These are phyloP conservation scores for Arabis hirsuta DNA, from an alignment of 345 rosid species.

Conservation along the genomic window DNA sequence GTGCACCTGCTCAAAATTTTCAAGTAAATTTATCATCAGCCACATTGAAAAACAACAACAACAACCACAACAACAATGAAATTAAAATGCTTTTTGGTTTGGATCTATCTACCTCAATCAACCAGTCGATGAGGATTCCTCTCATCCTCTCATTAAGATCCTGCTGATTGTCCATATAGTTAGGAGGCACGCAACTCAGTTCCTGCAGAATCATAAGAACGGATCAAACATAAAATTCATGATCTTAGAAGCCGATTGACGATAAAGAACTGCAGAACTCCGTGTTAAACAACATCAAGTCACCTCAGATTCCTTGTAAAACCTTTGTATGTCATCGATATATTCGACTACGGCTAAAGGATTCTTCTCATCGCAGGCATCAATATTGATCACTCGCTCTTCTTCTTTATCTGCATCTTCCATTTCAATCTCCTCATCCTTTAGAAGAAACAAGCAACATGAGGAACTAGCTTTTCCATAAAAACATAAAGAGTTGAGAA, in stretches of 20 bases:
- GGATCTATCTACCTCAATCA: conserved; percentile 68
- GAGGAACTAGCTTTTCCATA: conserved; percentile 5
- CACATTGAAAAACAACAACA: conserved; percentile 11
- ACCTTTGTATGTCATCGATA: conserved; percentile 63
- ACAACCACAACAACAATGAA: neutral
- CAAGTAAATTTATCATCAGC: neutral
- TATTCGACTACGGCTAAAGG: conserved; percentile 81
- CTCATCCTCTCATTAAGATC: conserved; percentile 93
- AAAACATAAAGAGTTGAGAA: neutral
- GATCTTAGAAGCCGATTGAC: neutral
- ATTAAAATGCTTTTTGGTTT: neutral
- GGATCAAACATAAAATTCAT: conserved; percentile 15
- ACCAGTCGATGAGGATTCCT: conserved; percentile 91
- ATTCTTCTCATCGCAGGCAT: conserved; percentile 63
- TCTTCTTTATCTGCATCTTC: conserved; percentile 61
- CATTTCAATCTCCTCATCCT: conserved; percentile 79
- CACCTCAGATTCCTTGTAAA: conserved; percentile 44
- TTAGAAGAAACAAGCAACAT: conserved; percentile 27
- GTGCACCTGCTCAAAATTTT: conserved; percentile 67
- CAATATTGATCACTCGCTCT: conserved; percentile 61
- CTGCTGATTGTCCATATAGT: conserved; percentile 73
- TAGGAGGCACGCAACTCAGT: conserved; percentile 54
- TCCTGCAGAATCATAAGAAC: conserved; percentile 48
- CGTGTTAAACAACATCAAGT: neutral
- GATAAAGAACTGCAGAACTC: neutral